Conservation (phyloP, 495 filamentous ascomycete genomes). For the Penicillium lagena region DNA sequence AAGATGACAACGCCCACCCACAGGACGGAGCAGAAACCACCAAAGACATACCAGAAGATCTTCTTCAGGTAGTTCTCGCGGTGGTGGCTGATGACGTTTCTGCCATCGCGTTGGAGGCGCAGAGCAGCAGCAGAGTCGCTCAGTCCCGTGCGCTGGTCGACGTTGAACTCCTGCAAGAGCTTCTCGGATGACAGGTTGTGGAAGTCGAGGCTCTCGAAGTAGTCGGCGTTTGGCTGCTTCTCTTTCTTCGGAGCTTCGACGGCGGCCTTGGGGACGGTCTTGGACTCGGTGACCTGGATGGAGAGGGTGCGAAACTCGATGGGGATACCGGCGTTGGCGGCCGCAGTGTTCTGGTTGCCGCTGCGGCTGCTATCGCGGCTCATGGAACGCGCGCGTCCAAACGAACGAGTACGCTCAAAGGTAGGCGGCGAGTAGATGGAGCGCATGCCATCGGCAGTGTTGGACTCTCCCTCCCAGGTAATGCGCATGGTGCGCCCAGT, state of each 20-base stretch:
- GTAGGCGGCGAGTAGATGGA: slow-evolving; percentile 13
- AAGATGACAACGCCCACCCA: slow-evolving; percentile 62
- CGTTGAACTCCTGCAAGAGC: slow-evolving; percentile 28
- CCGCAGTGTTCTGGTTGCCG: slow-evolving; percentile 1
- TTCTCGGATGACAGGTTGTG: slow-evolving; percentile 24
- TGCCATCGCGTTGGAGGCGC: slow-evolving; percentile 49
- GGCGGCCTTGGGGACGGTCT: slow-evolving; percentile 18
- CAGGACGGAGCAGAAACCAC: slow-evolving; percentile 67
- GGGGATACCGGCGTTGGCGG: slow-evolving; percentile 20
- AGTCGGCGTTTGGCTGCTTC: slow-evolving; percentile 26
- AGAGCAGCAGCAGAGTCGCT: slow-evolving; percentile 25
- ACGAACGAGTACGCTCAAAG: not conserved
- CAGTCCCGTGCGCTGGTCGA: slow-evolving; percentile 21
- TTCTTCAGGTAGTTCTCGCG: slow-evolving; percentile 49
- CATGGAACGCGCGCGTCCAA: slow-evolving; percentile 13
- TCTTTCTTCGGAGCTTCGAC: slow-evolving; percentile 9
- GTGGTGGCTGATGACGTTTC: slow-evolving; percentile 54
- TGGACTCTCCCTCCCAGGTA: slow-evolving; percentile 14
- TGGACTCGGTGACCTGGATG: slow-evolving; percentile 38
- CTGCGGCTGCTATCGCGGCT: slow-evolving; percentile 18
- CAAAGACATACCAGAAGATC: slow-evolving; percentile 63
- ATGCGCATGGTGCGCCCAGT: slow-evolving; percentile 10
- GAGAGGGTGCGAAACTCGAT: slow-evolving; percentile 43
- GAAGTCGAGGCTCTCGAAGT: slow-evolving; percentile 36
- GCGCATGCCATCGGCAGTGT: slow-evolving; percentile 10